Base-by-base conservation (phyloP, 2,329 filamentous ascomycete species). In the Verticillium nubilum region DNA sequence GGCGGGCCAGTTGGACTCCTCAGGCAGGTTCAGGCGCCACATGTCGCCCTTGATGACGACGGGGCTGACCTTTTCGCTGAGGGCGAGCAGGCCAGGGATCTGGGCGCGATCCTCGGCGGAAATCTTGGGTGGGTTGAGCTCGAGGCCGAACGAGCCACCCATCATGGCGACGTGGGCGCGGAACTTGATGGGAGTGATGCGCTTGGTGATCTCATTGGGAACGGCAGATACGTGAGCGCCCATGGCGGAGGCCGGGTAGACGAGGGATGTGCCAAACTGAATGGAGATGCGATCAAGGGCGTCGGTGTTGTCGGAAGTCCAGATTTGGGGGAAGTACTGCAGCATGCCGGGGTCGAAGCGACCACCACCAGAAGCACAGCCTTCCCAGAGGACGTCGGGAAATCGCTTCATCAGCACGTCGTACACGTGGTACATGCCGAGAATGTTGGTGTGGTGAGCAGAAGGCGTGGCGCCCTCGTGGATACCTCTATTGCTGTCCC, bases 91-190 rank as follows among this genome's bases (percentile, higher is more conserved):
- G 0, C 67, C 74, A 0, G 86, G 85, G 0, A 89, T 76, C 29
- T 76, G 74, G 0, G 72, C 76, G 54, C 73, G 75, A n/a, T 88
- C 86, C 13, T 79, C 78, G 0, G 74, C 74, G 0, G 71, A 70
- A 5, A 86, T 77, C 7, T 80, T 74, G 0, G 72, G 72, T 0
- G 86, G 86, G 66, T 87, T 78, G 7, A 89, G 77, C 67, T 89
- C 86, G 12, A 88, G 78, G 0, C 86, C 86, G 64, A 88, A 88
- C 0, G 83, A 86, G 2, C 86, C 86, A 59, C 86, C 86, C 86
- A 88, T 88, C 75, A 87, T 84, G 5, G 86, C 86, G 0, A 88
- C 86, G 59, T 88, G 85, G 0, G 82, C 84, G 33, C 86, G 83
- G 73, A 88, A 88, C 1, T 70, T 69, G 13, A 88, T 76, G 0